Evolutionary conservation across 1,139 yeast genomes (phyloP).

Genomic region (Hemisphaericaspora lyxosophila): DNA sequence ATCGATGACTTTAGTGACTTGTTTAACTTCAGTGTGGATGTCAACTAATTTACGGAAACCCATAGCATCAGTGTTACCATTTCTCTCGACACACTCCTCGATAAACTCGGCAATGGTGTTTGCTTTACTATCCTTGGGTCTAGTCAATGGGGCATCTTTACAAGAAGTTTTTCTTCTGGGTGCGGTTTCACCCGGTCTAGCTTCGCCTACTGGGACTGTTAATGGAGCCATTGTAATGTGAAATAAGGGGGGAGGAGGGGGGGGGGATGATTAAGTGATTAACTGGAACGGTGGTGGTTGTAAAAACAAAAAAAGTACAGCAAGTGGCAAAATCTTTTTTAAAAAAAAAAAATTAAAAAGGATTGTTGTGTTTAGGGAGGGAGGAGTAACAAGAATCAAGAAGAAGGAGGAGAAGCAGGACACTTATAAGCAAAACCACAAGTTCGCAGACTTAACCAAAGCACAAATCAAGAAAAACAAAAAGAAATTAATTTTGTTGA

Average conservation of each 20-base stretch:
- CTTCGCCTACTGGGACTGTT: slow-evolving; percentile 76
- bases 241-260: not conserved
- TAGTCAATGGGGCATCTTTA: slow-evolving; percentile 52
- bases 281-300: too few relatives aligned
- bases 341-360: slow-evolving; percentile 1
- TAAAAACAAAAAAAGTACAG: too few relatives aligned
- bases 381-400: too few relatives aligned
- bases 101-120: slow-evolving; percentile 71
- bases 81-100: slow-evolving; percentile 59
- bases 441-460: not conserved
- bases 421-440: not conserved
- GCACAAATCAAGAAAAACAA: not conserved
- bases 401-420: not conserved
- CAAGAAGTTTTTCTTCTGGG: slow-evolving; percentile 76
- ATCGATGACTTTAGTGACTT: slow-evolving; percentile 70
- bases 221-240: slow-evolving; percentile 29
- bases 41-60: slow-evolving; percentile 81
- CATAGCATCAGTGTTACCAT: slow-evolving; percentile 58
- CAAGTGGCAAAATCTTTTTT: not conserved
- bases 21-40: slow-evolving; percentile 72
- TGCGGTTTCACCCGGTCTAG: slow-evolving; percentile 84
- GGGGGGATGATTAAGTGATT: too few relatives aligned
- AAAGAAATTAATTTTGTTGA: not conserved
- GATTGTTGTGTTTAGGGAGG: not conserved
- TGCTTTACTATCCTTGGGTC: slow-evolving; percentile 61